Evolutionary conservation across 1,284 basidiomycete genomes (phyloP).

Genomic region (Cryptococcus neoformans): DNA sequence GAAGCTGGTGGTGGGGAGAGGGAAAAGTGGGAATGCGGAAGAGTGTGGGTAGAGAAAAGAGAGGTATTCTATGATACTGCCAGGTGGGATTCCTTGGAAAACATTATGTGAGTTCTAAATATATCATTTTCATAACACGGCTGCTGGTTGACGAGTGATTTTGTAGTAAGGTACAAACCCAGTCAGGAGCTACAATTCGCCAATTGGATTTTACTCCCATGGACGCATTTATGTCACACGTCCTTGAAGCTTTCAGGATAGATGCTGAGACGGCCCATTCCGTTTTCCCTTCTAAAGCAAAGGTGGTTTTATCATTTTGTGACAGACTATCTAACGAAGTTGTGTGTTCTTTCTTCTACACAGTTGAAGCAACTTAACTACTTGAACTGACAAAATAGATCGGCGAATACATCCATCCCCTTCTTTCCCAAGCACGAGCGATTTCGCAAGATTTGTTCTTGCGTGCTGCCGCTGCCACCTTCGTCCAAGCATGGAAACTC

Average conservation of each 20-base stretch:
- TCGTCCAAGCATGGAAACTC: constrained; percentile 81
- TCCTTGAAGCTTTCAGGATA: constrained; percentile 63
- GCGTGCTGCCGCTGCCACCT: constrained; percentile 81
- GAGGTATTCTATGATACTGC: constrained; percentile 88
- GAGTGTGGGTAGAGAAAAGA: constrained; percentile 88
- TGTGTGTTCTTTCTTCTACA: constrained; percentile 18
- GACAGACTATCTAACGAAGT: constrained; percentile 46
- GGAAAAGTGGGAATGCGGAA: constrained; percentile 84
- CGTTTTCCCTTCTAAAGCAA: constrained; percentile 70
- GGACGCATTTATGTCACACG: constrained; percentile 79
- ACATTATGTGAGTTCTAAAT: constrained; percentile 66
- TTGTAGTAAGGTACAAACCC: constrained; percentile 27
- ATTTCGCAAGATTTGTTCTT: constrained; percentile 72
- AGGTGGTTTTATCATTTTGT: constrained; percentile 41
- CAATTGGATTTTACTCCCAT: constrained; percentile 82
- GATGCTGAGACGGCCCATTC: constrained; percentile 76
- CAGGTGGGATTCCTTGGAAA: constrained; percentile 73
- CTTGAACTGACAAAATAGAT: constrained; percentile 54
- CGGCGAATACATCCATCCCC: constrained; percentile 76
- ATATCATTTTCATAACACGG: no score
- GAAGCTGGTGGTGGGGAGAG: constrained; percentile 41
- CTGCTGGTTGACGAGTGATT: no score
- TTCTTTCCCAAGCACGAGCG: constrained; percentile 73
- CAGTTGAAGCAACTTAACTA: background rate
- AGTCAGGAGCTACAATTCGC: constrained; percentile 31